Conservation (phyloP, 2,329 filamentous ascomycete species). For the Alternaria burnsii region DNA sequence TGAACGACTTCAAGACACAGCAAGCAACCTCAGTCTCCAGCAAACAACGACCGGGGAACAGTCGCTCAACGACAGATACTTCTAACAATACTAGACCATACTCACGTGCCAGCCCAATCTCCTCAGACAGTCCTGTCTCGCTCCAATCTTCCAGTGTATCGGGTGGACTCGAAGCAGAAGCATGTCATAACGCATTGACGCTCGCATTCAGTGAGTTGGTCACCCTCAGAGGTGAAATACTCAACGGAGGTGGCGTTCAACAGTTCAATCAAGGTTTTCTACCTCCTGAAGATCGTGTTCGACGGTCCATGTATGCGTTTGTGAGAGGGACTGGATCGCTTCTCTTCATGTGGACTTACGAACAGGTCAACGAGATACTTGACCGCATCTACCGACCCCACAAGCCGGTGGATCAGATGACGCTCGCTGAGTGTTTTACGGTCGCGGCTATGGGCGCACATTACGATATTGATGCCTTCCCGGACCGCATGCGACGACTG, state of each 20-base stretch:
- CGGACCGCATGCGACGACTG: constrained; percentile 40
- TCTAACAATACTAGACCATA: constrained; percentile 34
- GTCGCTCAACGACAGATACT: constrained; percentile 33
- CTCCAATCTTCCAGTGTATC: constrained; percentile 33
- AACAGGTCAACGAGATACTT: constrained; percentile 44
- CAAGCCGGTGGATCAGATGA: constrained; percentile 40
- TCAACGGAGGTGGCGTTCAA: constrained; percentile 28
- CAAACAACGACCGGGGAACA: constrained; percentile 30
- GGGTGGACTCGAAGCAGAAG: constrained; percentile 33
- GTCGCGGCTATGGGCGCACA: constrained; percentile 50
- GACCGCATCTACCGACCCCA: constrained; percentile 46
- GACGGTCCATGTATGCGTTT: constrained; percentile 47
- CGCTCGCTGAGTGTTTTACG: constrained; percentile 48
- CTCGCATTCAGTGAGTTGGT: constrained; percentile 48
- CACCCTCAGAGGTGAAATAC: constrained; percentile 42
- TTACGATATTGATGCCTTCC: constrained; percentile 48
- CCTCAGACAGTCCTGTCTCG: constrained; percentile 41
- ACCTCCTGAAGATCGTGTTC: constrained; percentile 40
- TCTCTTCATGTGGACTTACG: constrained; percentile 47
- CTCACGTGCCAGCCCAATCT: constrained; percentile 40
- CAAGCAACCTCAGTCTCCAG: constrained; percentile 29
- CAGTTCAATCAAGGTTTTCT: constrained; percentile 40
- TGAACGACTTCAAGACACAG: constrained; percentile 46
- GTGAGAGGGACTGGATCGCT: constrained; percentile 48
- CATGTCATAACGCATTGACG: constrained; percentile 47